phyloP scores from a whole-genome alignment of 169 alveolate genomes.

The Cardiosporidium cionae region DNA sequence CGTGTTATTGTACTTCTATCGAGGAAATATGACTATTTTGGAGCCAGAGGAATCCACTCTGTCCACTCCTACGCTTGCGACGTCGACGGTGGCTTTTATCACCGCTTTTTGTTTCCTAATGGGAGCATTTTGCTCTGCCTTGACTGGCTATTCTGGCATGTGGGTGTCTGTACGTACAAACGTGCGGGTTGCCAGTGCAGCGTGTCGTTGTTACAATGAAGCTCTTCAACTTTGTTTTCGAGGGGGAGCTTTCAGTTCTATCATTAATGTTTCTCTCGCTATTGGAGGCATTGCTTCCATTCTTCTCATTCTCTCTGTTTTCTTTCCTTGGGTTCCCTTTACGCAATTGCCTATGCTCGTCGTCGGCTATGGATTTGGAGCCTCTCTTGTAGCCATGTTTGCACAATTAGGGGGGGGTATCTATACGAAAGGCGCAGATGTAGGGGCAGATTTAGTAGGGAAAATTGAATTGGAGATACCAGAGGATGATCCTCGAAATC shows the following conservation, averaged over 20 bases:
- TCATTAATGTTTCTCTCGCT: constrained; percentile 65
- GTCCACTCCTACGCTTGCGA: too few relatives aligned
- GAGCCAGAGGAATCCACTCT: too few relatives aligned
- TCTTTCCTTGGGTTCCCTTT: constrained; percentile 32
- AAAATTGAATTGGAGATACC: constrained; percentile 77
- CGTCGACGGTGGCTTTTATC: constrained; percentile 41
- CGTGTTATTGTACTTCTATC: constrained; percentile 40
- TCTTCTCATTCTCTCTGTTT: constrained; percentile 30
- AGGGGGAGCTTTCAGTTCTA: constrained; percentile 73
- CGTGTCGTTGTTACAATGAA: constrained; percentile 65
- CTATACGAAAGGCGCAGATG: constrained; percentile 81
- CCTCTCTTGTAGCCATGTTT: constrained; percentile 78
- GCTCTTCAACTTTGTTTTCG: constrained; percentile 63
- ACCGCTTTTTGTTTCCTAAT: constrained; percentile 56
- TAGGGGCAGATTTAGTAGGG: constrained; percentile 83
- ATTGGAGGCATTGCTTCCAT: constrained; percentile 61
- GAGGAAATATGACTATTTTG: constrained; percentile 39
- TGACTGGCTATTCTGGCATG: constrained; percentile 74
- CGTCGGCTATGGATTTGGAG: constrained; percentile 81
- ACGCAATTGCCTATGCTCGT: constrained; percentile 55
- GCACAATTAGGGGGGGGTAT: constrained; percentile 84
- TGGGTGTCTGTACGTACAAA: constrained; percentile 78
- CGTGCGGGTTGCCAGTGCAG: constrained; percentile 63
- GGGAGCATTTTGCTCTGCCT: constrained; percentile 65
- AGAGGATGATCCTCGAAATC: constrained; percentile 82